Evolutionary conservation across 1,284 basidiomycete genomes (phyloP), one percentile per base, ranked within the genome.

Genomic region (Cronartium quercuum): DNA sequence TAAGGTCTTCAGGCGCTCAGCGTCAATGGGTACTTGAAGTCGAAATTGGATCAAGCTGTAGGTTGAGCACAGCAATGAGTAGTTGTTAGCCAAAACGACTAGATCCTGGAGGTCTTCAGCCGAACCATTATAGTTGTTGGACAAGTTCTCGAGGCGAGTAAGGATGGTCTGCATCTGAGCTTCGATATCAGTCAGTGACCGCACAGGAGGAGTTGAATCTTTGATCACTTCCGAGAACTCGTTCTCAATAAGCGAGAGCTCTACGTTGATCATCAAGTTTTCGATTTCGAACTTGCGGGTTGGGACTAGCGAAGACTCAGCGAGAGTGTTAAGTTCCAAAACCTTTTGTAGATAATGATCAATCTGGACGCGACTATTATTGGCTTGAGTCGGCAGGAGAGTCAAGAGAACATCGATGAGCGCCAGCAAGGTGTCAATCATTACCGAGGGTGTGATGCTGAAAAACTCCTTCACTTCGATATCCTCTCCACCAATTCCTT

Each of bases 401-500:
- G 61, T 63, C 18, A 70, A 64, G 29, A 70, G 61, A 24, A 70
- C 60, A 7, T 70, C 68, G 38, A 57, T 62, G 12, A 70, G 34
- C n/a, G 60, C 57, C 12, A 70, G 15, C 37, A 70, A 70, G 21
- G 68, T 70, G 37, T 70, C 68, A 37, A 70, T 70, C 2, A 70
- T 35, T 7, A 70, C 68, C 4, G 68, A 70, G 21, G 68, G 68
- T 35, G 68, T 70, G 41, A 63, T 63, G 9, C 62, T 9, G 35
- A 63, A 70, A 13, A 47, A 9, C 40, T 70, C 68, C 38, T 70
- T 29, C 12, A 70, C 68, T 10, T 58, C 21, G 15, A 42, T 62
- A 37, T 70, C 41, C 15, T 51, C 12, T 51, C 10, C 47, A 4
- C 12, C 10, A 5, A 18, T 21, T 18, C 12, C 10, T 3, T 51